Base-by-base conservation (phyloP, 2,329 filamentous ascomycete species). In the Neopestalotiopsis sp. region DNA sequence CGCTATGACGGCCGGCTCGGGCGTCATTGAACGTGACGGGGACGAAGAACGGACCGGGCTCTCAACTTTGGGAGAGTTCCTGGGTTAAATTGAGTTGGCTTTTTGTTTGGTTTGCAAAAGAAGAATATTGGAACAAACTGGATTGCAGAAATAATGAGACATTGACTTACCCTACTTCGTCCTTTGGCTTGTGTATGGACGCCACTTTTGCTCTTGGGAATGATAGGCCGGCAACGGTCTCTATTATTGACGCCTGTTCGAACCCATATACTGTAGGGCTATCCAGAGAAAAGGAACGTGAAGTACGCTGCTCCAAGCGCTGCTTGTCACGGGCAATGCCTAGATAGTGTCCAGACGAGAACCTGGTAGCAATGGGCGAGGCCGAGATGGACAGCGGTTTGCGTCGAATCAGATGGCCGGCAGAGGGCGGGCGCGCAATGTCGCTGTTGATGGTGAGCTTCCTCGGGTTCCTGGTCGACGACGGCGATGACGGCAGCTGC, bases 201-300 rank as follows among this genome's bases (percentile, higher is more conserved):
- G 65, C 65, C 65, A 61, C 65, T 32, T 67, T 67, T 12, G 42
- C 61, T 20, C 24, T 38, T 24, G 65, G 70, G 53, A 58, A 72
- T 65, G 70, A 61, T 57, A 59, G 38, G 63, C 62, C 61, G 17
- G 49, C 65, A 14, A 72, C 63, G 56, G 67, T 53, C 66, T 40
- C 61, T 68, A 67, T 61, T n/a, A 34, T 38, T 10, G 53, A 34
- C 32, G 56, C n/a, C 30, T 45, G 71, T 65, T 85, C 85, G 74
- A 88, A 89, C 74, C 89, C 87, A 84, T 90, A 90, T 63, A 90
- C 79, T 40, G 87, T 90, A 70, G 88, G 88, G 76, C 88, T 90
- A 77, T 90, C 88, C 67, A 89, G 77, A 14, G 87, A 86, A 73
- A 80, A 86, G 40, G 86, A 84, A 70, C 88, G 83, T n/a, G 83